Evolutionary conservation across 139 green algal species (phyloP).

Genomic region (Ostreobium quekettii): DNA sequence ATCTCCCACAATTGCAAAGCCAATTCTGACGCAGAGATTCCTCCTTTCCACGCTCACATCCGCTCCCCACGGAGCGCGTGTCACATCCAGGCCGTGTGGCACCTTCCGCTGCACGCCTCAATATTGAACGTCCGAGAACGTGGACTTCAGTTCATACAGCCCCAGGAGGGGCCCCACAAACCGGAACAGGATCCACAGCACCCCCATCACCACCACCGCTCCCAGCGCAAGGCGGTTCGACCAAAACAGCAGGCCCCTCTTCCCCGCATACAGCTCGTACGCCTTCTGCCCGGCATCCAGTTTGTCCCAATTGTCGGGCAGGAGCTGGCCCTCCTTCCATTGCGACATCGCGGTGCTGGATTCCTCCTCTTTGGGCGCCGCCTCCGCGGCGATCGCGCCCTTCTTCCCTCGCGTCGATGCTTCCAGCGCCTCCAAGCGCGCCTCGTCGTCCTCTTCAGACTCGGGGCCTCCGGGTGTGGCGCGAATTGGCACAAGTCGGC

Average conservation of each 20-base stretch:
- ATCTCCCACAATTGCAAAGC: too few species aligned
- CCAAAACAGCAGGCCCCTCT: conserved; percentile 72
- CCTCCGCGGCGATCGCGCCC: background rate
- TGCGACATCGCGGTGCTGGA: conserved; percentile 9
- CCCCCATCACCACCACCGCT: conserved; percentile 33
- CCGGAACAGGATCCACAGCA: conserved; percentile 69
- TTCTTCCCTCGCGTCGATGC: background rate
- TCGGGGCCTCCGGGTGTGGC: too few species aligned
- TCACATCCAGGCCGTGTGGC: too few species aligned
- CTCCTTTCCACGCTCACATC: too few species aligned
- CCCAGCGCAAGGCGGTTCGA: conserved; percentile 39
- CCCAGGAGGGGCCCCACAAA: conserved; percentile 62
- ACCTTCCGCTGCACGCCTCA: background rate
- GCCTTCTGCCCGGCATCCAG: conserved; percentile 47
- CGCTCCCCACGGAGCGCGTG: too few species aligned
- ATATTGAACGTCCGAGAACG: too few species aligned
- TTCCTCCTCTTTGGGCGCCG: background rate
- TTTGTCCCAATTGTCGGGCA: conserved; percentile 68
- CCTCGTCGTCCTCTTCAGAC: conserved; percentile 9
- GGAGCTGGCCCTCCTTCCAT: conserved; percentile 67
- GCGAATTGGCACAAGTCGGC: too few species aligned
- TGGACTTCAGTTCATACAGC: conserved; percentile 57
- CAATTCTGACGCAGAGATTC: too few species aligned
- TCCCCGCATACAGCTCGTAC: conserved; percentile 58
- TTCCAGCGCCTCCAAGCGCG: background rate